These are phyloP conservation scores for Kwoniella botswanensis DNA, from an alignment of 768 basidiomycete species.

Conservation along the genomic window DNA sequence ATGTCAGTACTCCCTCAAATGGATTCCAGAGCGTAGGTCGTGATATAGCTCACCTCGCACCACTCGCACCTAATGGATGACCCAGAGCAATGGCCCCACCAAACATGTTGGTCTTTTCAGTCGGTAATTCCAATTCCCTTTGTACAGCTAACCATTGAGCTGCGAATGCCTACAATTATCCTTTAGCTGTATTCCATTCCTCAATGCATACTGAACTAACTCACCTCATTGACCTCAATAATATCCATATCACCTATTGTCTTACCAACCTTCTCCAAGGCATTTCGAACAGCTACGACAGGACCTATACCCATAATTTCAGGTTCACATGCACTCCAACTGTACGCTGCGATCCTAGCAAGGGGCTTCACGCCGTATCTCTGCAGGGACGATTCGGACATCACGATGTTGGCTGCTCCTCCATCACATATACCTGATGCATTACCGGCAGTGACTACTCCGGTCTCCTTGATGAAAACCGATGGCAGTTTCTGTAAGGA, in stretches of 20 bases:
- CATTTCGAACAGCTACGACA: constrained; percentile 48
- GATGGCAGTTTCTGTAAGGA: constrained; percentile 53
- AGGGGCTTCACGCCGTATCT: constrained; percentile 58
- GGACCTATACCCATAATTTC: constrained; percentile 61
- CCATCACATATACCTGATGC: constrained; percentile 60
- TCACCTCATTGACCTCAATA: constrained; percentile 57
- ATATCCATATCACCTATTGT: constrained; percentile 58
- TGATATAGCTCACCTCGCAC: constrained; percentile 37
- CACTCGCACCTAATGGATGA: constrained; percentile 40
- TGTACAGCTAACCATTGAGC: constrained; percentile 60
- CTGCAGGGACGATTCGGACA: constrained; percentile 56
- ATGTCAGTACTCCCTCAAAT: background rate
- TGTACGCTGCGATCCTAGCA: constrained; percentile 58
- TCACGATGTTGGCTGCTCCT: constrained; percentile 60
- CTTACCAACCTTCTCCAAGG: constrained; percentile 46
- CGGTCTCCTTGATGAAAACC: constrained; percentile 57
- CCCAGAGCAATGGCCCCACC: constrained; percentile 60
- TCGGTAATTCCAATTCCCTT: constrained; percentile 57
- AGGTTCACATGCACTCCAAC: constrained; percentile 60
- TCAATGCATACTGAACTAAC: background rate
- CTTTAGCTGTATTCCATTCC: background rate
- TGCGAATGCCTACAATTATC: constrained; percentile 57
- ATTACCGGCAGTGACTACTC: constrained; percentile 59
- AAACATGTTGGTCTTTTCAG: constrained; percentile 53
- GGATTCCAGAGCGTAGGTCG: background rate